Conservation (phyloP, 2,329 filamentous ascomycete species). For the Hypoxylon sp. region DNA sequence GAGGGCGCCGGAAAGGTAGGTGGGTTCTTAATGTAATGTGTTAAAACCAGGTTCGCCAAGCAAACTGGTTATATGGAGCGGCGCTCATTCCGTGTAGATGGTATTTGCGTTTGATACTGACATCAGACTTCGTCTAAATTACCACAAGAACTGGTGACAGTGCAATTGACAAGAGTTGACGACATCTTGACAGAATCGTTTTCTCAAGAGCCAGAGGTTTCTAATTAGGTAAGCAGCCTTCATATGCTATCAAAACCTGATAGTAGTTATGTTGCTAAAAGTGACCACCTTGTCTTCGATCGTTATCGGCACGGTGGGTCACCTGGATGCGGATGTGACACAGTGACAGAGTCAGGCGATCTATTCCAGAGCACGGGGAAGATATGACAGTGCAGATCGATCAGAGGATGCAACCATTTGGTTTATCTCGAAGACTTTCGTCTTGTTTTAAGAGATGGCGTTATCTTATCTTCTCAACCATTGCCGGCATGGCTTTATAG, state of each 20-base stretch:
- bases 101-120: not conserved
- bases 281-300: constrained; percentile 23
- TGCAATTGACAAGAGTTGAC: not conserved
- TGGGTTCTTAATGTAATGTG: not conserved
- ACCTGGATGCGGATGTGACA: constrained; percentile 37
- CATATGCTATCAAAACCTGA: constrained; percentile 10
- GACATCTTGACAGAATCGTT: not conserved
- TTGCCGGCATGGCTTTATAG: not conserved
- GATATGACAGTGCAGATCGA: constrained; percentile 30
- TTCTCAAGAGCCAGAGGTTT: not conserved
- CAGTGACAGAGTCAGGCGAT: constrained; percentile 42
- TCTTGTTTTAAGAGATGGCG: not conserved
- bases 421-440: constrained; percentile 6
- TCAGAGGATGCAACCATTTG: constrained; percentile 35
- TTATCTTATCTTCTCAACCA: constrained; percentile 23
- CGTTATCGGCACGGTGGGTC: constrained; percentile 38
- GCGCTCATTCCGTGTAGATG: not conserved
- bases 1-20: too few relatives aligned
- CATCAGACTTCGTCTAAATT: not conserved
- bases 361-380: constrained; percentile 38
- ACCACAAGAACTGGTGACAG: not conserved
- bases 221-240: not conserved
- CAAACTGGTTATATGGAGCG: not conserved
- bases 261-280: constrained; percentile 5
- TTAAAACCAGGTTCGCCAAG: not conserved